Evolutionary conservation across 495 filamentous ascomycete genomes (phyloP), one percentile per base, ranked within the genome.

Genomic region (Aspergillus sclerotioniger): DNA sequence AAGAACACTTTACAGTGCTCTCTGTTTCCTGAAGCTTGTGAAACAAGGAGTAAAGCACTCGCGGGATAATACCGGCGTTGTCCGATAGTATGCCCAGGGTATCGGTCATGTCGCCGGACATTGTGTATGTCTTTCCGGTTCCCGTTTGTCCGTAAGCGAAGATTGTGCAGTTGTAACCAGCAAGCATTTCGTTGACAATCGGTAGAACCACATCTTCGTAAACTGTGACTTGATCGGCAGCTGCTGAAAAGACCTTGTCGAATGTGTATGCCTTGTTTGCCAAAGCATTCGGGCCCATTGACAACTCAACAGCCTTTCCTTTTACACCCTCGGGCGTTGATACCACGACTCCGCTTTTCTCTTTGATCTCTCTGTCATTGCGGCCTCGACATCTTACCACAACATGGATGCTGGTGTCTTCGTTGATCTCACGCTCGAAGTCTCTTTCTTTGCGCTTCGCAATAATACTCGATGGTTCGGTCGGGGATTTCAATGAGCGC

Each of bases 101-200:
- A 60, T 94, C 88, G 9, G 81, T 88, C 88, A 98, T 96, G 67
- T 98, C 92, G 33, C 94, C 94, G 3, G 95, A 96, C 94, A 98
- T 98, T 3, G 94, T 98, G 70, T 98, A 98, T 31, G 94, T 98
- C 73, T 98, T 98, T 53, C 94, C 94, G 0, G 94, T 98, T 28
- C 94, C 94, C 0, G 94, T 98, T 65, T 98, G 94, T 8, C 94
- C 94, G 69, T 98, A 98, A 47, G 94, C 94, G 67, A 98, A 98
- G 55, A 98, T 96, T 8, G 94, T 98, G 70, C 94, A 98, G 69
- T 98, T 98, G 74, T 89, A 98, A n/a, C 94, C 94, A 25, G 84
- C 80, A 20, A 98, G 82, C 84, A 98, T 96, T 92, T 98, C 92
- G 60, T 96, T 91, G 49, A 98, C 61, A 44, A 98, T 90, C 0